These are phyloP conservation scores for Fraxinus quadrangulata DNA, from an alignment of 257 asterid species.

Conservation along the genomic window DNA sequence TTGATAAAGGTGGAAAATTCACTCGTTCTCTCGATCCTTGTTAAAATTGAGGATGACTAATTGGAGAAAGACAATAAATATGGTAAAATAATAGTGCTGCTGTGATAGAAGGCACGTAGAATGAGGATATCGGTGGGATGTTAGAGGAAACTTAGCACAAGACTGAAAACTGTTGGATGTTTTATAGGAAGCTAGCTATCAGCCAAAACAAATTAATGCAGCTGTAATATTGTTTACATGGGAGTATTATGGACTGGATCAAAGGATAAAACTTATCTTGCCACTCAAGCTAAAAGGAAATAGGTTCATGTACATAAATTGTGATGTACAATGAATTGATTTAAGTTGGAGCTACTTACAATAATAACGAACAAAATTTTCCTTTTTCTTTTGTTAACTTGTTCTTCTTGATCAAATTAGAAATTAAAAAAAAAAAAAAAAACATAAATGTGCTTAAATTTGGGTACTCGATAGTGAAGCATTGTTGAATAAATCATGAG, in stretches of 20 bases:
- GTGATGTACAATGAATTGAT: not conserved
- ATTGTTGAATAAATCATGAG: not conserved
- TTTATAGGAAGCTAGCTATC: not conserved
- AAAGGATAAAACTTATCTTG: not conserved
- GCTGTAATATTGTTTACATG: not conserved
- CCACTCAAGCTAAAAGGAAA: not conserved
- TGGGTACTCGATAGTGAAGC: not conserved
- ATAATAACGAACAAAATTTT: not conserved
- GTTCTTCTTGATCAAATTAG: not conserved
- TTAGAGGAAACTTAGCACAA: not conserved
- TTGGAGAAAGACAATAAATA: not conserved
- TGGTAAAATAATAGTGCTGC: not conserved
- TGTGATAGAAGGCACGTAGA: not conserved
- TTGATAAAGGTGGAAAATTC: not conserved
- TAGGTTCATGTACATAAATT: not conserved
- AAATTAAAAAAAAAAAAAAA: not conserved
- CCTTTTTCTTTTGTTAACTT: not conserved
- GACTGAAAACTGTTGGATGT: not conserved
- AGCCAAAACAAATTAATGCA: not conserved
- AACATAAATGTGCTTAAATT: not conserved
- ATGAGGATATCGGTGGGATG: not conserved
- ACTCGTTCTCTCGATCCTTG: not conserved
- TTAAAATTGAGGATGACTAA: not conserved
- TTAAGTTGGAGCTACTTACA: not conserved
- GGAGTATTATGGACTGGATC: not conserved